Evolutionary conservation across 305 asterid species (phyloP), one percentile per base, ranked within the genome.

Genomic region (Stenogyne calaminthoides): DNA sequence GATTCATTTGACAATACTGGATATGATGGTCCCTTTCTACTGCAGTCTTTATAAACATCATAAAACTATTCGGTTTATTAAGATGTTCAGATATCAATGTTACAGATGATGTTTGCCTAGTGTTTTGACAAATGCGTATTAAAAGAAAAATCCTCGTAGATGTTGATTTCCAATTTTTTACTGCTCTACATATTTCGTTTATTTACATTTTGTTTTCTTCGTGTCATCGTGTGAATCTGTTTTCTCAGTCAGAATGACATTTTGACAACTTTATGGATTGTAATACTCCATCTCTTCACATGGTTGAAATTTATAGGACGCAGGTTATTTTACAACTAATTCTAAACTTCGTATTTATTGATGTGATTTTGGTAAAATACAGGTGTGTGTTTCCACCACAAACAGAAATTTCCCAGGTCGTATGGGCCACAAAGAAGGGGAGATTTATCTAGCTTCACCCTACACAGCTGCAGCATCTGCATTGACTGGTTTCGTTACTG

Each of bases 391-490:
- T 20, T 94, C 97, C 3, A 94, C 96, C 2, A 90, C 95, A 49
- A 91, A 91, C 51, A 81, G 97, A 68, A 94, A 94, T 79, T 94
- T 94, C 80, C 97, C 92, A 0, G 97, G 99, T 2, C 86, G 97
- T 58, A 91, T 94, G 97, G 97, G 99, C 7, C 96, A 91, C 80
- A 94, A 86, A 80, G 98, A 91, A 84, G 99, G 97, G 47, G 89
- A 94, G 85, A 88, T 91, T 7, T 89, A 94, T 85, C 88, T 94
- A 10, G 96, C 99, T 73, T 94, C 98, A 81, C 98, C 96, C 14
- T 94, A 88, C 9, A 94, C 97, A 7, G 97, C 98, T 57, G 97
- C 97, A 36, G 97, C 97, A 51, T 94, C 97, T 11, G 97, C 96
- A 18, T 70, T 91, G 80, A 86, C 97, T 16, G 97, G 98, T 47